Evolutionary conservation across 1,284 basidiomycete genomes (phyloP), one percentile per base, ranked within the genome.

Genomic region (Puccinia sorghi): DNA sequence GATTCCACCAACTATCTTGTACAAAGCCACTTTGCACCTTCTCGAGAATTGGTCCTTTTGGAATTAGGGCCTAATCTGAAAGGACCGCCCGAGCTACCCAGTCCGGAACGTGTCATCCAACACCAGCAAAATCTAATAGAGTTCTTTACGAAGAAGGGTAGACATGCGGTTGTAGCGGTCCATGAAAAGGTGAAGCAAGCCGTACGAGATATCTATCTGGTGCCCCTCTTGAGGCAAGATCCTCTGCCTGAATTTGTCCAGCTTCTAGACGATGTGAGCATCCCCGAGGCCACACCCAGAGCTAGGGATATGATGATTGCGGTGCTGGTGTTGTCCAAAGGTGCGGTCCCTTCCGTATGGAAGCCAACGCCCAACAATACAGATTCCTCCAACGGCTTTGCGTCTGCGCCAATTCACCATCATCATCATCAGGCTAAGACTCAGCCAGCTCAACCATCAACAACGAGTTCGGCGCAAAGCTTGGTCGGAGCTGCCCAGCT

Each of bases 121-220:
- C 81, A 82, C 79, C 81, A 83, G 56, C 57, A 72, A n/a, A 72
- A 82, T 79, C 67, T 83, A 27, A 64, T 82, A 75, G 80, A 82
- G 27, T 77, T 80, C 37, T 82, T 82, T 73, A 54, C 80, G 41
- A 78, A 81, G 39, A 82, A 80, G 50, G 82, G 82, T 39, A 81
- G 83, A 9, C 79, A 81, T 59, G 83, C 83, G 20, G 83, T 84
- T 37, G 80, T 82, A 22, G 80, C 81, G n/a, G 81, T 82, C 15
- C 63, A 80, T 22, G 74, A 80, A 37, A 80, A 81, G 74, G 56
- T 82, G 7, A 80, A 79, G 48, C 72, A 79, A 25, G 52, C 81
- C 61, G 92, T 93, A 41, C 90, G 91, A 81, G 94, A 97, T 84
- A 85, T 96, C 46, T 97, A 97, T 83, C 88, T 96, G 79, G 88